Percentiles rank a stretch among this genome's conserved stretches.
Conservation (phyloP, 2,329 filamentous ascomycete genomes). For the Xylariaceae sp. region DNA sequence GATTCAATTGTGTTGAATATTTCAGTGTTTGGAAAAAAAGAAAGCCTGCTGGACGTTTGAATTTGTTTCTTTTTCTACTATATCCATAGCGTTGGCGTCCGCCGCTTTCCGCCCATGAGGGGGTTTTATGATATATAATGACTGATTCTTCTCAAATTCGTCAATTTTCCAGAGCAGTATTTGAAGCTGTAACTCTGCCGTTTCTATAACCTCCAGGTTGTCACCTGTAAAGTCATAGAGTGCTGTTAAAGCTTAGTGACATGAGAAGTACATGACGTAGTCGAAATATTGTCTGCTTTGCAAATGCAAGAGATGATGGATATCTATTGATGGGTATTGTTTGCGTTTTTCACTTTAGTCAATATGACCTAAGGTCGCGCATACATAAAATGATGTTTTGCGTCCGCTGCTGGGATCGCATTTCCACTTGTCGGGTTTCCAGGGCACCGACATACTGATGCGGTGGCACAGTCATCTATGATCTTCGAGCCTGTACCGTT, state of each 20-base stretch:
- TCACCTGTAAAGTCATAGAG: too few species aligned
- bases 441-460: neutral
- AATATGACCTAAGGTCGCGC: too few species aligned
- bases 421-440: too few species aligned
- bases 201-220: neutral
- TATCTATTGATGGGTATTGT: too few species aligned
- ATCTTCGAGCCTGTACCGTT: slow-evolving; percentile 15
- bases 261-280: too few species aligned
- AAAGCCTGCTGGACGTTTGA: neutral
- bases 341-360: too few species aligned
- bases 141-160: neutral
- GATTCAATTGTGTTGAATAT: slow-evolving; percentile 9
- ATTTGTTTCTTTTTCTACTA: slow-evolving; percentile 11
- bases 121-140: slow-evolving; percentile 16
- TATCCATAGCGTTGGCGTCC: slow-evolving; percentile 29
- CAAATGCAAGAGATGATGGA: too few species aligned
- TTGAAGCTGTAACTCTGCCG: neutral
- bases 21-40: neutral
- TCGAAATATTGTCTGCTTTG: too few species aligned
- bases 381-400: too few species aligned
- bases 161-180: neutral
- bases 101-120: neutral
- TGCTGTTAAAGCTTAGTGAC: too few species aligned
- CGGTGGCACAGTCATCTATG: slow-evolving; percentile 10
- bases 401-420: too few species aligned